Conservation (phyloP, 2,329 filamentous ascomycete species). For the Alternaria ventricosa region DNA sequence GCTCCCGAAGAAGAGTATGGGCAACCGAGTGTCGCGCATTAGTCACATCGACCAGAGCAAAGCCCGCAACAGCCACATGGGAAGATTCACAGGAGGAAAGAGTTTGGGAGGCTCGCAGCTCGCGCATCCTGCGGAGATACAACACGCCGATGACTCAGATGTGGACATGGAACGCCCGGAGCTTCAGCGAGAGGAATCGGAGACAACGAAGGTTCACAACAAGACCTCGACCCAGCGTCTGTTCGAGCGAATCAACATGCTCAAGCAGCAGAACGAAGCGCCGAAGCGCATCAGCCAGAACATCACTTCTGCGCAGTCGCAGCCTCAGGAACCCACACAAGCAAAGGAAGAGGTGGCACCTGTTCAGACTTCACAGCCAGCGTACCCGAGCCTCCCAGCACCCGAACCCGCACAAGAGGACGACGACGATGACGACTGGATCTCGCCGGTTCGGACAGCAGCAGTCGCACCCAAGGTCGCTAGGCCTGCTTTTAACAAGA, state of each 20-base stretch:
- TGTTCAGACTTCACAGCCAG: slow-evolving; percentile 38
- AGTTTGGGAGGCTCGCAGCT: slow-evolving; percentile 64
- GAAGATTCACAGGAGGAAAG: slow-evolving; percentile 72
- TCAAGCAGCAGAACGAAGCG: slow-evolving; percentile 59
- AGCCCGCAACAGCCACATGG: slow-evolving; percentile 74
- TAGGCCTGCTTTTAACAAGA: slow-evolving; percentile 65
- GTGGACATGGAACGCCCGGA: slow-evolving; percentile 52
- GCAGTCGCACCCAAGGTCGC: slow-evolving; percentile 29
- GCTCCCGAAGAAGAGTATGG: slow-evolving; percentile 82
- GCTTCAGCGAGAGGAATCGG: slow-evolving; percentile 54
- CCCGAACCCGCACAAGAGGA: slow-evolving; percentile 20
- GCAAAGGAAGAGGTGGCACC: slow-evolving; percentile 43
- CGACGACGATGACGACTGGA: slow-evolving; percentile 61
- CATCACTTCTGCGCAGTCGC: slow-evolving; percentile 41
- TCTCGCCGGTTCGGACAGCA: slow-evolving; percentile 58
- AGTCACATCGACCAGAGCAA: slow-evolving; percentile 75
- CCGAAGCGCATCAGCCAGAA: slow-evolving; percentile 48
- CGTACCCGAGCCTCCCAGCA: slow-evolving; percentile 51
- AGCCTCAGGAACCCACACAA: slow-evolving; percentile 44
- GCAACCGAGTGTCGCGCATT: slow-evolving; percentile 71
- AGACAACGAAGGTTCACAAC: slow-evolving; percentile 68
- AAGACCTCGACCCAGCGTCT: slow-evolving; percentile 94
- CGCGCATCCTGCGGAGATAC: slow-evolving; percentile 34
- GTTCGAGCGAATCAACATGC: slow-evolving; percentile 87
- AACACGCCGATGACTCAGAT: slow-evolving; percentile 63